Conservation (phyloP, 2,329 filamentous ascomycete genomes). For the Sclerotinia borealis region DNA sequence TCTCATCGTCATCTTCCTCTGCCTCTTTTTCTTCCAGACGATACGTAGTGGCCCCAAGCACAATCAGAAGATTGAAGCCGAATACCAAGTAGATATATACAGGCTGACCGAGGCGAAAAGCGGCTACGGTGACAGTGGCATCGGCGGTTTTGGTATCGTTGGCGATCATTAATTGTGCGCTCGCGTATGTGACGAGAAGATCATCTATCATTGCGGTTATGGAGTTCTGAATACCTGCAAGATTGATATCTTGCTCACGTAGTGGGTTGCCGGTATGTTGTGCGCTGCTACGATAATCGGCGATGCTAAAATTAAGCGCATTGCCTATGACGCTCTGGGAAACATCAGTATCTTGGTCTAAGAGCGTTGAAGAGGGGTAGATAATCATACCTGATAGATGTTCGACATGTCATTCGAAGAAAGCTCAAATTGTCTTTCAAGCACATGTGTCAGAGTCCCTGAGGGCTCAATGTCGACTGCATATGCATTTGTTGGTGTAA, state of each 20-base stretch:
- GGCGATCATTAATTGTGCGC: constrained; percentile 34
- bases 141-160: not conserved
- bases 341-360: not conserved
- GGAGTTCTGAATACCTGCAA: constrained; percentile 5
- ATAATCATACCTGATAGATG: constrained; percentile 14
- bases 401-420: constrained; percentile 27
- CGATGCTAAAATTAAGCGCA: constrained; percentile 13
- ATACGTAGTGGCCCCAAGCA: not conserved
- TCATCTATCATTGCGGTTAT: constrained; percentile 16
- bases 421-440: constrained; percentile 10
- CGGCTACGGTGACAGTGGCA: not conserved
- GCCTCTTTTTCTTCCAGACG: not conserved
- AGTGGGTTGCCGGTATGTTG: not conserved
- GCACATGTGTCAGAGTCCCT: constrained; percentile 6
- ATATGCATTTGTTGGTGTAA: not conserved
- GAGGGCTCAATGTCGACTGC: constrained; percentile 9
- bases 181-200: constrained; percentile 31
- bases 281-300: not conserved
- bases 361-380: too few relatives aligned
- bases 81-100: not conserved
- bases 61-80: not conserved
- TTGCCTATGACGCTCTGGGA: constrained; percentile 2
- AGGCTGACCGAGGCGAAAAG: constrained; percentile 3
- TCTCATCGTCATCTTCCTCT: not conserved
- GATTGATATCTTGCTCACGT: not conserved